Base-by-base conservation (phyloP, 306 rosid genomes). In the Hylodesmum podocarpum region DNA sequence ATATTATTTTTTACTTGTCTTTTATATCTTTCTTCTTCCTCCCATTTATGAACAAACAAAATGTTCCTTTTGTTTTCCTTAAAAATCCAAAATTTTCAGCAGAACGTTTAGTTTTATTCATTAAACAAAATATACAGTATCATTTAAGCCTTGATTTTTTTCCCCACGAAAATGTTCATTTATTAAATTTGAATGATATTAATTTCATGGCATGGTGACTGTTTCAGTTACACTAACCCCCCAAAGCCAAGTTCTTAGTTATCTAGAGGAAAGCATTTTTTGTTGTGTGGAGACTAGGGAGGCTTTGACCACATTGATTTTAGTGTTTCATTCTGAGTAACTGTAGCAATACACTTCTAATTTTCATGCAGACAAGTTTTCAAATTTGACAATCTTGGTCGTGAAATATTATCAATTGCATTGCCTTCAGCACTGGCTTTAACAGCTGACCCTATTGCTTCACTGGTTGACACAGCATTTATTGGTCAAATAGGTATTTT, bases 391-490 rank as follows among this genome's bases (percentile, higher is more conserved):
- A 66, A 75, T 55, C 91, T 89, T 62, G 91, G 94, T 36, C 37
- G 77, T 44, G 97, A 91, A 80, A 91, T 91, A 77, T 84, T 84
- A 19, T 71, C 85, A 11, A 89, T 91, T 58, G 94, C 94, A 37
- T 70, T 91, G 55, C 97, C 94, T 27, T 90, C 97, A 4, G 91
- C 97, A 36, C 74, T 91, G 54, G 97, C 94, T 70, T 66, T 91
- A 50, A 84, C 92, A 43, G 97, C 97, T 51, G 97, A 91, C 64
- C 94, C 94, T 51, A 72, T 91, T 46, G 94, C 97, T 76, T 91
- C 97, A 51, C 77, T 91, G 24, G 86, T 91, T 36, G 94, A 91
- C 78, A 89, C 95, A 22, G 97, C 91, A n/a, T 91, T 91, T 82
- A 89, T 91, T 67, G 94, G 97, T 68, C 94, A 82, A 71, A 86